These are phyloP conservation scores for Cryptococcus sp. DNA, from an alignment of 1,284 basidiomycete genomes.

Conservation along the genomic window DNA sequence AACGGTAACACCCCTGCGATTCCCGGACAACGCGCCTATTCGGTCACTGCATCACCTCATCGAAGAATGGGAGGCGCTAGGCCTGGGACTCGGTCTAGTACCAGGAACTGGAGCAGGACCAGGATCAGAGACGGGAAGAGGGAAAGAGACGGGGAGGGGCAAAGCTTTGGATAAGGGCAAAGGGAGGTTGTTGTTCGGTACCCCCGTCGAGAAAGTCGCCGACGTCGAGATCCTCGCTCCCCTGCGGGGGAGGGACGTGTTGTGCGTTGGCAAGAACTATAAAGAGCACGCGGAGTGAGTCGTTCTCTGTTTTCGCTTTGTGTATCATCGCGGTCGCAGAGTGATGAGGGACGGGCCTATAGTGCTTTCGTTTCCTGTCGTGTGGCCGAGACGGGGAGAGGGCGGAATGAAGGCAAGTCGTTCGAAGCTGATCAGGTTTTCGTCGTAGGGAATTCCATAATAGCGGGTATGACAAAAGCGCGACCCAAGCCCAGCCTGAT, in stretches of 20 bases:
- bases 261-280: conserved; percentile 44
- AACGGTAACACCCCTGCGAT: conserved; percentile 22
- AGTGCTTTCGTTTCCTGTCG: too few species aligned
- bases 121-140: too few species aligned
- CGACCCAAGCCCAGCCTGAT: conserved; percentile 39
- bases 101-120: too few species aligned
- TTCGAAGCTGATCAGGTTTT: too few species aligned
- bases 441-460: conserved; percentile 34
- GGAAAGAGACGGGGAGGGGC: too few species aligned
- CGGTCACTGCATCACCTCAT: conserved; percentile 28
- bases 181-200: conserved; percentile 14
- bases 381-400: too few species aligned
- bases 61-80: conserved; percentile 27
- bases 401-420: too few species aligned
- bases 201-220: conserved; percentile 19
- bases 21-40: conserved; percentile 25
- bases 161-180: too few species aligned
- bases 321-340: too few species aligned
- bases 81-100: not conserved
- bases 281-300: conserved; percentile 36
- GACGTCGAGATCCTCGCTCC: conserved; percentile 36
- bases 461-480: conserved; percentile 39
- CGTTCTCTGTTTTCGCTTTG: too few species aligned
- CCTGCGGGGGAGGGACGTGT: conserved; percentile 35
- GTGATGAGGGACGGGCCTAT: too few species aligned